Base-by-base conservation (phyloP, 352 stramenopile species). In the Phytophthora multivora region DNA sequence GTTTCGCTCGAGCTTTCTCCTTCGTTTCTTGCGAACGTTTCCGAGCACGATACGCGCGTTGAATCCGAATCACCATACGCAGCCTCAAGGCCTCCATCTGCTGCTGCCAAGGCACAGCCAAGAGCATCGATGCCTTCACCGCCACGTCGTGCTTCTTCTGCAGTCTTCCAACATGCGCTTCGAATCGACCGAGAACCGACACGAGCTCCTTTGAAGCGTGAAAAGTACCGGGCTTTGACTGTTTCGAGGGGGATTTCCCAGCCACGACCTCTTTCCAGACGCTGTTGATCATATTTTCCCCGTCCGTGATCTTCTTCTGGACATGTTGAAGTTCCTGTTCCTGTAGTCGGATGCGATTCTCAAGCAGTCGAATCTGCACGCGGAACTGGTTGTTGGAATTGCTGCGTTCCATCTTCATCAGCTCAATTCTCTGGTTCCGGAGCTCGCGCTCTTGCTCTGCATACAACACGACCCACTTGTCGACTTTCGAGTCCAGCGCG, bases 21-120 rank as follows among this genome's bases (percentile, higher is more conserved):
- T 90, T 86, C 0, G 71, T 76, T 18, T 82, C 57, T 9, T 64
- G 64, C 1, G 76, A 55, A 36, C 66, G 51, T 15, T 64, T 69
- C 28, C 83, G 71, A 18, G 75, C 66, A 33, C 86, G 75, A 60
- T 89, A 93, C 0, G 80, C 73, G 4, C 80, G 80, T 68, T 95
- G 86, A 42, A 95, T 88, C 11, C 76, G 79, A 15, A 91, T 76
- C 0, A 85, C 68, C 80, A 91, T 91, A 8, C 77, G 81, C 2
- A 88, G 36, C 38, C 83, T 53, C 7, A 91, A 57, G 13, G 87
- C 82, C 21, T 92, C 74, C 66, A 92, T 78, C 51, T 95, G 83
- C 56, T 86, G 60, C 43, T 88, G 73, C 86, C 86, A 95, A 0
- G 81, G 73, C 13, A 80, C 79, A 19, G 78, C 58, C 10, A 91